phyloP scores from a whole-genome alignment of 139 green algal species.

The Micractinium sp. region DNA sequence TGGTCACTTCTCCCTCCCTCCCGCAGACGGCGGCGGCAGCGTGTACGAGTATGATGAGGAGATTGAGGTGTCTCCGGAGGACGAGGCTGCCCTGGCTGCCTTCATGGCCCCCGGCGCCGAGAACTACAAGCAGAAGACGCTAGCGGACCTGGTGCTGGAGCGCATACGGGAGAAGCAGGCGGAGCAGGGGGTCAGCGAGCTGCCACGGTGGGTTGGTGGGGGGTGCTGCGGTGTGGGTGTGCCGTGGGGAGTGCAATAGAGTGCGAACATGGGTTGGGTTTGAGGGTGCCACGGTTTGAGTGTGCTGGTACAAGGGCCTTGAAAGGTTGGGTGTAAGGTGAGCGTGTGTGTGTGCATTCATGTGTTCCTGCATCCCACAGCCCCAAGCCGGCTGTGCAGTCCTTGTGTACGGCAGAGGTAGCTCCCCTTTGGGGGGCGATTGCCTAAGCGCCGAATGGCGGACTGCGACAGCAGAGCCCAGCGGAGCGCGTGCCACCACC shows the following conservation, averaged over 20 bases:
- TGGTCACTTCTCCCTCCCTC: neutral
- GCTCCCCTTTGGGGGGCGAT: neutral
- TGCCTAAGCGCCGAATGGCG: conserved; percentile 47
- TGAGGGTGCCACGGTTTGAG: too few relatives aligned
- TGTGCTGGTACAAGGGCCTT: too few relatives aligned
- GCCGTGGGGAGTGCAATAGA: neutral
- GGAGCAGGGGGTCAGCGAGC: conserved; percentile 31
- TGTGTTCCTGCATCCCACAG: neutral
- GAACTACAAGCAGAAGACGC: conserved; percentile 62
- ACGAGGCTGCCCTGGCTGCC: conserved; percentile 84
- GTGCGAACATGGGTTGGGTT: neutral
- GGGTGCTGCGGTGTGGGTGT: neutral
- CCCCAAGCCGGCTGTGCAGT: conserved; percentile 25
- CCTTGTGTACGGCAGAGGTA: conserved; percentile 54
- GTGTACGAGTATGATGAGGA: conserved; percentile 41
- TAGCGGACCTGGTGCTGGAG: conserved; percentile 92
- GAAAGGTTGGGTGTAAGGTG: too few relatives aligned
- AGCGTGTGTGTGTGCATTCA: too few relatives aligned
- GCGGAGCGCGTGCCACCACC: neutral
- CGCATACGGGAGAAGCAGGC: conserved; percentile 74
- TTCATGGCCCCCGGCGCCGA: conserved; percentile 71
- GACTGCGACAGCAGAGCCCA: conserved; percentile 37
- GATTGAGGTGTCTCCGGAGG: conserved; percentile 68
- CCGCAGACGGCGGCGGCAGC: too few relatives aligned
- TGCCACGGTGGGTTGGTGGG: conserved; percentile 27